Percentiles rank a stretch among this genome's conserved stretches.
Conservation (phyloP, 352 stramenopile species). For the Globisporangium carolinianum region DNA sequence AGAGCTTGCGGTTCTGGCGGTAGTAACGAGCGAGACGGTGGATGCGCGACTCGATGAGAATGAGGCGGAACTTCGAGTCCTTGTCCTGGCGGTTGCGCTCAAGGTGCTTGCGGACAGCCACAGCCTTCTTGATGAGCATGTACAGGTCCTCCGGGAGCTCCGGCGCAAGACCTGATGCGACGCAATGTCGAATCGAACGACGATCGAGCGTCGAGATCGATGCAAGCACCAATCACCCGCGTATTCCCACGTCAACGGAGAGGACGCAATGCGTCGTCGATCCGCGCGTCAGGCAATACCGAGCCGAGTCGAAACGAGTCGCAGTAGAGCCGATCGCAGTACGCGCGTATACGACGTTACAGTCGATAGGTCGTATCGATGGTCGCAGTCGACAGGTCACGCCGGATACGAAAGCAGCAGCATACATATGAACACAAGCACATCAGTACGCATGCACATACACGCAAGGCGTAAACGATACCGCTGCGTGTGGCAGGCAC, state of each 20-base stretch:
- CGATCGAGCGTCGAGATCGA: slow-evolving; percentile 1
- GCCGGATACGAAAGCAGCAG: neutral
- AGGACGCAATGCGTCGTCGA: slow-evolving; percentile 36
- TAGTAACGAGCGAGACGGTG: slow-evolving; percentile 99
- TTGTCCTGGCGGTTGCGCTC: slow-evolving; percentile 99
- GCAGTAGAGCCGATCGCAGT: neutral
- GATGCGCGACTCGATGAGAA: slow-evolving; percentile 99
- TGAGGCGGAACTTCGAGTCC: slow-evolving; percentile 99
- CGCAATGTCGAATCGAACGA: neutral
- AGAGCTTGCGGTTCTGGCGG: slow-evolving; percentile 98
- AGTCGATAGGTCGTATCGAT: neutral
- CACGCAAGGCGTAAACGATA: neutral
- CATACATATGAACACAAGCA: slow-evolving; percentile 17
- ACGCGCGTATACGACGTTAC: neutral
- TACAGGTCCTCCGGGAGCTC: slow-evolving; percentile 99
- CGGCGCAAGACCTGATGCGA: slow-evolving; percentile 88
- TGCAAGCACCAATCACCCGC: slow-evolving; percentile 33
- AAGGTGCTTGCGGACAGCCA: slow-evolving; percentile 99
- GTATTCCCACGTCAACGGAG: slow-evolving; percentile 83
- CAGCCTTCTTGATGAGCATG: slow-evolving; percentile 99
- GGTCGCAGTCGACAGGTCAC: neutral
- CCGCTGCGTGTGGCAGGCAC: neutral
- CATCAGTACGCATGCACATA: slow-evolving; percentile 15
- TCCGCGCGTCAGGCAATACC: slow-evolving; percentile 83
- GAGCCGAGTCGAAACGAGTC: slow-evolving; percentile 24